Evolutionary conservation across 176 grass and related monocot genomes (phyloP), one percentile per base, ranked within the genome.

Genomic region (Thalia dealbata): DNA sequence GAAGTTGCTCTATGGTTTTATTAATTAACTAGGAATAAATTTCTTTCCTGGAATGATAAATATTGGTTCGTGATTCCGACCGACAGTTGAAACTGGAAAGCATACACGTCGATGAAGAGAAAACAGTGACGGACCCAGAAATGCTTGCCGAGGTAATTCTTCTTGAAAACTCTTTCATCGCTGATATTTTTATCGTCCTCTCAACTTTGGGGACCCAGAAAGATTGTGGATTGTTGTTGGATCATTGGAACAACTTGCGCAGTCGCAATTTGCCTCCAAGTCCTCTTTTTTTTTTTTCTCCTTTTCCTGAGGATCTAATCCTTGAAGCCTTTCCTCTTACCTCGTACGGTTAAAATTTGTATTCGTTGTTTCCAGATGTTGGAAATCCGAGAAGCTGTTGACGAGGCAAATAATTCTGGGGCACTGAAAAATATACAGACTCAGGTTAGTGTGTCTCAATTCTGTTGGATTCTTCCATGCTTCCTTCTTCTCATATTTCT

Each of bases 351-450:
- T 75, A 23, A 28, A 21, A 50, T 68, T 65, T 38, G 32, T 38
- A 38, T 4, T 26, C 29, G 16, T 25, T 55, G 19, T 59, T 14
- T 79, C 3, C 81, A 92, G 89, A 97, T 92, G 89, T 82, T 97
- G 93, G 93, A 92, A 74, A 84, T 92, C 25, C 82, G 87, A 15
- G 89, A 97, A 90, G 78, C 84, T 28, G 87, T 97, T 69, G 88
- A 70, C 21, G 87, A 97, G 24, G 85, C 89, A 48, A 78, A 59
- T 73, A 82, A 92, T 75, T 80, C 84, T 38, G 11, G 88, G 67
- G 70, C 84, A 29, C 81, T 97, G 70, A 76, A 86, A 56, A 67
- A 86, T 67, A 84, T 92, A 71, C 75, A 92, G 74, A 82, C 76
- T 81, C 78, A 97, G 89, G 93, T 97, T 76, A 73, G 38, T 61